Evolutionary conservation across 202 grass and related monocot species (phyloP).

Genomic region (Elaeis oleifera): DNA sequence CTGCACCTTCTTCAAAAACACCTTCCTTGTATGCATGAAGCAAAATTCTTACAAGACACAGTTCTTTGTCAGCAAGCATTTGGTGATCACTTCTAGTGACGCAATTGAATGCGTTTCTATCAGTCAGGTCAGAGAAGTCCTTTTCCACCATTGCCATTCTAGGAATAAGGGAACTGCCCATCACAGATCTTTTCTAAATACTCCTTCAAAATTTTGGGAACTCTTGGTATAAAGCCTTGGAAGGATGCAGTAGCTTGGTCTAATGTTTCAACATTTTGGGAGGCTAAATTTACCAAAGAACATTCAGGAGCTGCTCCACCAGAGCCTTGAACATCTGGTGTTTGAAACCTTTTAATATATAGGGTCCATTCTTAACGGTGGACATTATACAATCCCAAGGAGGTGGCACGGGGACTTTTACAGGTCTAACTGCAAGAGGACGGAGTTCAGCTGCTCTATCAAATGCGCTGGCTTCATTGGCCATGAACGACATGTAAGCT

Average conservation of each 20-base stretch:
- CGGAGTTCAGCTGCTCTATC: slow-evolving; percentile 37
- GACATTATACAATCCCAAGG: slow-evolving; percentile 55
- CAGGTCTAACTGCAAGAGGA: slow-evolving; percentile 47
- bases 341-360: slow-evolving; percentile 20
- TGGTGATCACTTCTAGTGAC: slow-evolving; percentile 1
- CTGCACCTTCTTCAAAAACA: slow-evolving; percentile 72
- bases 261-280: slow-evolving; percentile 20
- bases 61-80: slow-evolving; percentile 7
- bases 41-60: slow-evolving; percentile 64
- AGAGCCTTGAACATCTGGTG: slow-evolving; percentile 10
- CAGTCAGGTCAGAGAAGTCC: no score
- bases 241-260: slow-evolving; percentile 13
- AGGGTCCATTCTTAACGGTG: slow-evolving; percentile 28
- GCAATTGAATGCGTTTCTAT: slow-evolving; percentile 9
- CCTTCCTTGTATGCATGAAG: slow-evolving; percentile 64
- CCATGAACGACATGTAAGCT: slow-evolving; percentile 50
- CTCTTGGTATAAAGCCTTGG: slow-evolving; percentile 48
- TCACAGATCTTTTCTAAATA: slow-evolving; percentile 39
- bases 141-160: slow-evolving; percentile 8
- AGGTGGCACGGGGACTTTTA: slow-evolving; percentile 42
- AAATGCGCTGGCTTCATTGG: slow-evolving; percentile 35
- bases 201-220: slow-evolving; percentile 34
- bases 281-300: slow-evolving; percentile 7
- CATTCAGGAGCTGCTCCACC: slow-evolving; percentile 20
- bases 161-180: slow-evolving; percentile 20